These are phyloP conservation scores for Monosporascus sp. DNA, from an alignment of 2,329 filamentous ascomycete genomes.

Conservation along the genomic window DNA sequence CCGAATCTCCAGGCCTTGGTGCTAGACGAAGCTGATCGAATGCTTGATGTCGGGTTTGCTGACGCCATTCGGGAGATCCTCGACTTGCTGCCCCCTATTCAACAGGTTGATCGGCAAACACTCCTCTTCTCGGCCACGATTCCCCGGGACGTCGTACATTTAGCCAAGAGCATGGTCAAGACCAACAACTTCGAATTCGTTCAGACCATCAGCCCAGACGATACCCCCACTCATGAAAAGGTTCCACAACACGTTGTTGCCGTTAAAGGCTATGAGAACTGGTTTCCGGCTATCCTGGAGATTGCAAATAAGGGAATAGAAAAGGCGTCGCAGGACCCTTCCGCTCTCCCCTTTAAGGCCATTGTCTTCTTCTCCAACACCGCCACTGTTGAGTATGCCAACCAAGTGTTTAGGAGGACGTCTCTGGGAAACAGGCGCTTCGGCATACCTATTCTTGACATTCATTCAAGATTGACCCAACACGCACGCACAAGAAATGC, in stretches of 20 bases:
- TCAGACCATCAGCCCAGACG: slow-evolving; percentile 78
- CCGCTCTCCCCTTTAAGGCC: slow-evolving; percentile 75
- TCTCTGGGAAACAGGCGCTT: slow-evolving; percentile 32
- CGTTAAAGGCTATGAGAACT: slow-evolving; percentile 67
- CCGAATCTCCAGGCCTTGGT: slow-evolving; percentile 87
- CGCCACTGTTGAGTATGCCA: slow-evolving; percentile 62
- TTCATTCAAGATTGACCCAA: slow-evolving; percentile 79
- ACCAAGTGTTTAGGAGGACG: slow-evolving; percentile 48
- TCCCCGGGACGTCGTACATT: slow-evolving; percentile 71
- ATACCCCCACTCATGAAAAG: slow-evolving; percentile 76
- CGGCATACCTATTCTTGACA: slow-evolving; percentile 47
- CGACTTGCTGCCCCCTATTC: slow-evolving; percentile 55
- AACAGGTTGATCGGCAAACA: slow-evolving; percentile 71
- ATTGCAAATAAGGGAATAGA: slow-evolving; percentile 59
- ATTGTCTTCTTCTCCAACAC: slow-evolving; percentile 88
- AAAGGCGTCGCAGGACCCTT: slow-evolving; percentile 33
- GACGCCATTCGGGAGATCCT: slow-evolving; percentile 60
- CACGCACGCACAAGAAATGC: slow-evolving; percentile 62
- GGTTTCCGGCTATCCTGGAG: slow-evolving; percentile 73
- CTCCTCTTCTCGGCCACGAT: slow-evolving; percentile 95
- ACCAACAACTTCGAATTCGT: slow-evolving; percentile 78
- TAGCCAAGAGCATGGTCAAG: slow-evolving; percentile 77
- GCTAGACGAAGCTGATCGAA: slow-evolving; percentile 95
- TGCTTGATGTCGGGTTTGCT: slow-evolving; percentile 90
- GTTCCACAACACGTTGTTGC: slow-evolving; percentile 76